Evolutionary conservation across 345 rosid genomes (phyloP), one percentile per base, ranked within the genome.

Genomic region (Eucalyptus curtisii): DNA sequence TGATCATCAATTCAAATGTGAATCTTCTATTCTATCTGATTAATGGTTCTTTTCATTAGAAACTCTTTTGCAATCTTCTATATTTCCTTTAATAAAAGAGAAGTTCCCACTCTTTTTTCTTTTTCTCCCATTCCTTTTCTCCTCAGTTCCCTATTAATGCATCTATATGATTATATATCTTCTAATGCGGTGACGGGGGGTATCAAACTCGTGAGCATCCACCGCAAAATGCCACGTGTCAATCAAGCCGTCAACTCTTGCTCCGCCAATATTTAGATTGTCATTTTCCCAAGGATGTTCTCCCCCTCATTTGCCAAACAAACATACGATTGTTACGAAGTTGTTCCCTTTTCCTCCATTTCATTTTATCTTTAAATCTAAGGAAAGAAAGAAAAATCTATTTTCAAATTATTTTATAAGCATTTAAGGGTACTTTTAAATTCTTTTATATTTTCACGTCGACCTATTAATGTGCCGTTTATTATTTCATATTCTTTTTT

Each of bases 291-390:
- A n/a, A 7, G 1, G 17, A n/a, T n/a, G 2, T n/a, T 13, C 37
- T n/a, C 2, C 76, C 37, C 33, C 4, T 64, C 5, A n/a, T 31
- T n/a, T 64, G 20, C 76, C 40, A 64, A n/a, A 14, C 4, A 15
- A 64, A 64, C 10, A 1, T 7, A n/a, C 4, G 40, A 64, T 14
- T 64, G 0, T n/a, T 64, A 15, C 6, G 40, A 13, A 64, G 10
- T 31, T 64, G 17, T 64, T 64, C 76, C 37, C 1, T 55, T 24
- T 22, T 55, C 61, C 61, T 57, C 13, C 2, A 3, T 24, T 1
- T 55, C 30, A 55, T 24, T 55, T 55, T 55, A 4, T 57, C 2
- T 57, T 24, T 10, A 57, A 57, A 57, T 57, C 61, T 57, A 24
- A 57, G 10, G 5, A 57, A 57, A 57, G n/a, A 57, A 57, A 57